Conservation (phyloP, 73 alveolate genomes). For the Paramecium pentaurelia region DNA sequence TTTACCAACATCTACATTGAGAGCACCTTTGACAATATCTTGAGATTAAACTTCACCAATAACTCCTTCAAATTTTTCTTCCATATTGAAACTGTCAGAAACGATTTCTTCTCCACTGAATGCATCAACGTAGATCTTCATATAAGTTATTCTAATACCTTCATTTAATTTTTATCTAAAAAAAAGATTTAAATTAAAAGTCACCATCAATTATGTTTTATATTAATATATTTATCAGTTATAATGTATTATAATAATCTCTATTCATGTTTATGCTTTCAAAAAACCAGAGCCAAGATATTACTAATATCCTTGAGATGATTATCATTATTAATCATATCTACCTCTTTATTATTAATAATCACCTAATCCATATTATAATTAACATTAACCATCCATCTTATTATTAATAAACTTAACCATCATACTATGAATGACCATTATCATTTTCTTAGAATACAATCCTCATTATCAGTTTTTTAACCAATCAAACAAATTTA, state of each 20-base stretch:
- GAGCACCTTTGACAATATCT: constrained; percentile 46
- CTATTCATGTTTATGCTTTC: not conserved
- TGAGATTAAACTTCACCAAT: constrained; percentile 46
- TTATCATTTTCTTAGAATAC: not conserved
- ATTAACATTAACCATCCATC: too few relatives aligned
- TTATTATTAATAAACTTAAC: not conserved
- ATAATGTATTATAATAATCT: not conserved
- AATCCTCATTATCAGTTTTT: too few relatives aligned
- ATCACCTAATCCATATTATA: not conserved
- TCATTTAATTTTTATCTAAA: constrained; percentile 53
- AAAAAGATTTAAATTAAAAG: constrained; percentile 47
- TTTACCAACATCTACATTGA: constrained; percentile 54
- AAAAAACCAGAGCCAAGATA: not conserved
- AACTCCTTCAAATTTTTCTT: constrained; percentile 29
- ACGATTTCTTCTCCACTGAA: constrained; percentile 60
- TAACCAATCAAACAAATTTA: too few relatives aligned
- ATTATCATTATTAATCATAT: not conserved
- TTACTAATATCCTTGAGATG: not conserved
- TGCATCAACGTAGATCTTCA: constrained; percentile 52
- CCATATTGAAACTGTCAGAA: constrained; percentile 54
- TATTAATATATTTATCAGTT: not conserved
- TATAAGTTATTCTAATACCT: not conserved
- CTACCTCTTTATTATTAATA: not conserved
- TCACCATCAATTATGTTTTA: not conserved
- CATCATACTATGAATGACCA: not conserved